Conservation (phyloP, 2,329 filamentous ascomycete genomes). For the Xylaria sp. region DNA sequence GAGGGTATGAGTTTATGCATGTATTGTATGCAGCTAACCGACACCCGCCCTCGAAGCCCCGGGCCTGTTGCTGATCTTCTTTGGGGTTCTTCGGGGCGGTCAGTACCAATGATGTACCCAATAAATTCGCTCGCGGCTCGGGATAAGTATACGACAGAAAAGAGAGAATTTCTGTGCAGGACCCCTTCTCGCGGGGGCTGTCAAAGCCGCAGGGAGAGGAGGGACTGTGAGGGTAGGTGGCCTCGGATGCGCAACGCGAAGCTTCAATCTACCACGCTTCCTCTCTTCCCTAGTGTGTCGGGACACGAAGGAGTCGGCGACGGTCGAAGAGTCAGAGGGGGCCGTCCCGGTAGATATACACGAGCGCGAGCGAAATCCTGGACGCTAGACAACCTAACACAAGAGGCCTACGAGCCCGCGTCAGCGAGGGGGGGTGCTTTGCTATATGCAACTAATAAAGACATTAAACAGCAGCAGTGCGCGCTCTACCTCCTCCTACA, state of each 20-base stretch:
- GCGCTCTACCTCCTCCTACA: not conserved
- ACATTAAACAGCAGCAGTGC: constrained; percentile 28
- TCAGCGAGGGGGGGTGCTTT: constrained; percentile 36
- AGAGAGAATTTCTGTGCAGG: constrained; percentile 3
- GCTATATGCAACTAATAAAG: constrained; percentile 36
- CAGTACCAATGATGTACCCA: constrained; percentile 4
- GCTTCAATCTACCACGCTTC: constrained; percentile 39
- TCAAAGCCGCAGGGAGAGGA: constrained; percentile 36
- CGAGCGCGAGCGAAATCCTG: constrained; percentile 2
- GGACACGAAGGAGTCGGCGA: constrained; percentile 37
- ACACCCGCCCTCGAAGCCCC: constrained; percentile 18
- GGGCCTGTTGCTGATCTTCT: constrained; percentile 21
- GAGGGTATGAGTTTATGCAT: constrained; percentile 19
- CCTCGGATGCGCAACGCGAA: constrained; percentile 34
- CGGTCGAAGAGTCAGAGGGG: constrained; percentile 39
- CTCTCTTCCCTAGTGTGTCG: constrained; percentile 37
- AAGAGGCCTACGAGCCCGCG: constrained; percentile 37
- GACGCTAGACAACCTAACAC: constrained; percentile 39
- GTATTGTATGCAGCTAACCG: constrained; percentile 36
- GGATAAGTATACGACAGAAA: constrained; percentile 6
- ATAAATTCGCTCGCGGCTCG: constrained; percentile 6
- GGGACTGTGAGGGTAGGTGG: constrained; percentile 31
- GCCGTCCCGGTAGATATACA: constrained; percentile 44
- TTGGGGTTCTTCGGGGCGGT: constrained; percentile 4
- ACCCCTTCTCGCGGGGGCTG: constrained; percentile 31